A percentile compares a stretch with the other conserved stretches of the same genome.
phyloP scores from a whole-genome alignment of 306 rosid genomes.

The Geum urbanum region DNA sequence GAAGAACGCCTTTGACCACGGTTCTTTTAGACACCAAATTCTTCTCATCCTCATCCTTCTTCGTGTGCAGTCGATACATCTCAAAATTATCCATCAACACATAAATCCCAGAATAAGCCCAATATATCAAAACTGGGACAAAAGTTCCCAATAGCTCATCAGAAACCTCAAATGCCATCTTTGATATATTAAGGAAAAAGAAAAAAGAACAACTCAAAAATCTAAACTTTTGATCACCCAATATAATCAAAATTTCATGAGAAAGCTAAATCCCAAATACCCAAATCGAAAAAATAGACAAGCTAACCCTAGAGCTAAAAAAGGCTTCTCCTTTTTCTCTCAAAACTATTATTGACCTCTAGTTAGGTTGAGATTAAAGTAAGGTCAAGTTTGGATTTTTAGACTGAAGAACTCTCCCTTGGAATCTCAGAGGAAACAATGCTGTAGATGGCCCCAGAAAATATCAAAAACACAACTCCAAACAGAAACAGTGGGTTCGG shows the following conservation, averaged over 20 bases:
- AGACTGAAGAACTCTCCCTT: not conserved
- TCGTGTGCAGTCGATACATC: conserved; percentile 66
- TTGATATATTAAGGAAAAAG: not conserved
- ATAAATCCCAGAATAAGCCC: conserved; percentile 83
- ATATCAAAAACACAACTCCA: conserved; percentile 7
- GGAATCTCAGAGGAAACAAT: not conserved
- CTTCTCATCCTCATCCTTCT: conserved; percentile 84
- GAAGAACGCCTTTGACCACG: conserved; percentile 84
- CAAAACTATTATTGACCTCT: not conserved
- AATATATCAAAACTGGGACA: conserved; percentile 72
- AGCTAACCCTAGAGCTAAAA: conserved; percentile 11
- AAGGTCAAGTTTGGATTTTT: conserved; percentile 1
- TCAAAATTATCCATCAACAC: conserved; percentile 62
- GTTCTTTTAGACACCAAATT: conserved; percentile 72
- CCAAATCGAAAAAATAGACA: not conserved
- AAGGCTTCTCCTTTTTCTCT: not conserved
- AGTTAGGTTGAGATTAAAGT: not conserved
- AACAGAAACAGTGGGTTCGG: no score
- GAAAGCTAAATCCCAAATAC: not conserved
- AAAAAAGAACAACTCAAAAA: conserved; percentile 18
- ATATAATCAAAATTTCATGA: conserved; percentile 18
- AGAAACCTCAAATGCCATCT: conserved; percentile 71
- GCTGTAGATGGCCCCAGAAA: not conserved
- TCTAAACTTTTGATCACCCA: not conserved
- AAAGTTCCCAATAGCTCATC: conserved; percentile 88